These are phyloP conservation scores for Proliferodiscus dingleyae DNA, from an alignment of 2,329 filamentous ascomycete species.

Conservation along the genomic window DNA sequence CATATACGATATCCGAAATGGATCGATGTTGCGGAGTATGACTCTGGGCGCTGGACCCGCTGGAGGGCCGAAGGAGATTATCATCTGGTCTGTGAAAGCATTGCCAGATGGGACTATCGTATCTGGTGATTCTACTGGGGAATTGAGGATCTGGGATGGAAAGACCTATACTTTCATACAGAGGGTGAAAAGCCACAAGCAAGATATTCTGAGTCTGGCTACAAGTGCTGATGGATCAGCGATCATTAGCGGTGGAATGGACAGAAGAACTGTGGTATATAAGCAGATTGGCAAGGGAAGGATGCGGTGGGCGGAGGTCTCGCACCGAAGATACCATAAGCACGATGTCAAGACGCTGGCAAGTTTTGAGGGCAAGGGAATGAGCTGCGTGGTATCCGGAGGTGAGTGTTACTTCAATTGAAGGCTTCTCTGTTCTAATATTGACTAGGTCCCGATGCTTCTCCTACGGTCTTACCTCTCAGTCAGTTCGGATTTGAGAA, in stretches of 20 bases:
- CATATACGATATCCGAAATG: slow-evolving; percentile 79
- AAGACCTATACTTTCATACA: slow-evolving; percentile 87
- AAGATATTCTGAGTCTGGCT: slow-evolving; percentile 86
- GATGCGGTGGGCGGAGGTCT: slow-evolving; percentile 77
- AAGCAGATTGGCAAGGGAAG: slow-evolving; percentile 57
- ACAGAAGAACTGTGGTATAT: slow-evolving; percentile 81
- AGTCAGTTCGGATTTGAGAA: slow-evolving; percentile 73
- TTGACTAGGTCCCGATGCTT: slow-evolving; percentile 70
- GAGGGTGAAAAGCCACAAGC: slow-evolving; percentile 78
- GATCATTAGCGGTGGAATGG: slow-evolving; percentile 88
- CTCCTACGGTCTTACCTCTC: slow-evolving; percentile 76
- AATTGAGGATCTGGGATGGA: slow-evolving; percentile 89
- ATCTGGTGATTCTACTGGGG: slow-evolving; percentile 90
- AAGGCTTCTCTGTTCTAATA: slow-evolving; percentile 29
- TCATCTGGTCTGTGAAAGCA: slow-evolving; percentile 91
- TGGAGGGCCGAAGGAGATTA: slow-evolving; percentile 75
- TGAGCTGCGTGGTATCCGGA: slow-evolving; percentile 88
- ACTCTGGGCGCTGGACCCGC: slow-evolving; percentile 74
- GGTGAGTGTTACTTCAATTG: slow-evolving; percentile 47
- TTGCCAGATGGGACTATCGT: slow-evolving; percentile 85
- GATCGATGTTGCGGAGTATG: slow-evolving; percentile 72
- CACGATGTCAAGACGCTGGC: slow-evolving; percentile 96
- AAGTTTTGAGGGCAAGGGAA: slow-evolving; percentile 74
- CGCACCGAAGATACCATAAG: slow-evolving; percentile 79
- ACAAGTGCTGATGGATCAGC: slow-evolving; percentile 73